phyloP scores from a whole-genome alignment of 805 yeast genomes.

The Groenewaldozyma tartarivorans region DNA sequence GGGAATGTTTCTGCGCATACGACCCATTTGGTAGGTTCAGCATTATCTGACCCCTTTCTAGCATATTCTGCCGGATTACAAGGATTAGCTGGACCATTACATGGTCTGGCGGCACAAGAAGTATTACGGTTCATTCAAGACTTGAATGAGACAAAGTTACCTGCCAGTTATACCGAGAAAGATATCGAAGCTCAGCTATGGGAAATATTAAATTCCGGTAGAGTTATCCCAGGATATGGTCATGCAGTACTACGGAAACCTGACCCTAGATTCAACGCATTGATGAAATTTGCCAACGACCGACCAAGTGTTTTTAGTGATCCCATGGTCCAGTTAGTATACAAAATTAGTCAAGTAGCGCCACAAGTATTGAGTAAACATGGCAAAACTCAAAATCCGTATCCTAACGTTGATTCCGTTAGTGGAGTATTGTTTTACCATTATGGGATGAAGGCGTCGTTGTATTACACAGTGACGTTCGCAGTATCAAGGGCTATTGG shows the following conservation, averaged over 20 bases:
- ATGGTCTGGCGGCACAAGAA: conserved; percentile 84
- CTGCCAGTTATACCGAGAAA: conserved; percentile 60
- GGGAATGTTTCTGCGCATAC: conserved; percentile 85
- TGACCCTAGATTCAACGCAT: conserved; percentile 73
- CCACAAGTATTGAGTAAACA: conserved; percentile 67
- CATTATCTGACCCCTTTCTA: conserved; percentile 67
- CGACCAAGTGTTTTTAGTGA: conserved; percentile 49
- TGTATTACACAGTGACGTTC: conserved; percentile 71
- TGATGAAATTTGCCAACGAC: conserved; percentile 53
- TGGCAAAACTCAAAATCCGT: conserved; percentile 81
- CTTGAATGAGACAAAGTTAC: conserved; percentile 49
- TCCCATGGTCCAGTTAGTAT: conserved; percentile 56
- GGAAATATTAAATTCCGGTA: conserved; percentile 70
- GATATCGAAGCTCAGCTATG: conserved; percentile 68
- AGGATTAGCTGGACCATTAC: conserved; percentile 83
- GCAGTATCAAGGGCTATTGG: conserved; percentile 79
- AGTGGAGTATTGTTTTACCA: conserved; percentile 73
- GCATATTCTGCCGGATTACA: conserved; percentile 74
- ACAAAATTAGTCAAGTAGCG: conserved; percentile 56
- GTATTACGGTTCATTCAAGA: conserved; percentile 72
- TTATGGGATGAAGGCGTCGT: conserved; percentile 65
- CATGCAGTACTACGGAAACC: conserved; percentile 84
- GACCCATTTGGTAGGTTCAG: conserved; percentile 78
- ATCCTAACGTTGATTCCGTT: conserved; percentile 75
- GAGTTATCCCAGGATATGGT: conserved; percentile 85